These are phyloP conservation scores for Phytophthora pini DNA, from an alignment of 352 stramenopile genomes.

Conservation along the genomic window DNA sequence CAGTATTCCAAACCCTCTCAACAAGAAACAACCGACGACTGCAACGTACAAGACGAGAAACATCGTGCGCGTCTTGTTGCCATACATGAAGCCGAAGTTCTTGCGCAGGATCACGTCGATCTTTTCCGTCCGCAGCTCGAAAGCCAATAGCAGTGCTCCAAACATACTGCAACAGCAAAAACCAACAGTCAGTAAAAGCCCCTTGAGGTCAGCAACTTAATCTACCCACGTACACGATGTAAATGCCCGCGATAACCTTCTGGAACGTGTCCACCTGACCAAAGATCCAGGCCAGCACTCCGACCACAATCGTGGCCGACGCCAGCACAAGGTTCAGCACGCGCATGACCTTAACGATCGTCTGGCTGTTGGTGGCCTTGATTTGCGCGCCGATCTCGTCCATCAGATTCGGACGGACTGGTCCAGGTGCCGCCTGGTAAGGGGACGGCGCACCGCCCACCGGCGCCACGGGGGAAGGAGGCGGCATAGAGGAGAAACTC, in stretches of 20 bases:
- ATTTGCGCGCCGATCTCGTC: constrained; percentile 85
- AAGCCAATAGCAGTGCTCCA: constrained; percentile 75
- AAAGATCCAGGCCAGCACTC: constrained; percentile 83
- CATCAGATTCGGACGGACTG: constrained; percentile 75
- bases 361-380: constrained; percentile 84
- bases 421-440: constrained; percentile 39
- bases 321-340: constrained; percentile 80
- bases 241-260: constrained; percentile 85
- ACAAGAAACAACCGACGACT: background rate
- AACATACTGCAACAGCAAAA: constrained; percentile 69
- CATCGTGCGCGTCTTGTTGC: constrained; percentile 88
- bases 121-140: constrained; percentile 87
- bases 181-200: background rate
- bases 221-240: constrained; percentile 78
- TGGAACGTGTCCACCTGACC: constrained; percentile 80
- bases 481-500: constrained; percentile 42
- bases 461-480: constrained; percentile 44
- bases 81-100: constrained; percentile 93
- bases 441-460: constrained; percentile 15
- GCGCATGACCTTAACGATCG: constrained; percentile 84
- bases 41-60: constrained; percentile 89
- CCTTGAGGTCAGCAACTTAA: background rate
- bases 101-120: constrained; percentile 78
- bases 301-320: constrained; percentile 68
- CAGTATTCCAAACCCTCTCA: background rate